These are phyloP conservation scores for Sporisorium reilianum DNA, from an alignment of 1,284 basidiomycete species.

Conservation along the genomic window DNA sequence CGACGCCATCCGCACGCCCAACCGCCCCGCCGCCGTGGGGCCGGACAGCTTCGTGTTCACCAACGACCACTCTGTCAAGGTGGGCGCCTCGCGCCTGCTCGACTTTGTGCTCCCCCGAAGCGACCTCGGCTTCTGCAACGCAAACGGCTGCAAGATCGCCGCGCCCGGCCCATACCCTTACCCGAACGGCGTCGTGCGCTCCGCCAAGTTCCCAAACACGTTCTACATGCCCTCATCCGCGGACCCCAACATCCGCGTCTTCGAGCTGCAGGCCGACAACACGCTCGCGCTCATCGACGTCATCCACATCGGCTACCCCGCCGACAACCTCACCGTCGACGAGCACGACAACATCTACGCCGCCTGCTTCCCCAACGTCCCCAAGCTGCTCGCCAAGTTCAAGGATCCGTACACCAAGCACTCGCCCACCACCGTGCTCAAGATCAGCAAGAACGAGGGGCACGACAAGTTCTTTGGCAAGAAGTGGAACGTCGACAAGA, in stretches of 20 bases:
- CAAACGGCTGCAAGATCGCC: conserved; percentile 58
- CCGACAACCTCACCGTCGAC: conserved; percentile 56
- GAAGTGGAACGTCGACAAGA: conserved; percentile 58
- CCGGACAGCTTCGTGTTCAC: conserved; percentile 61
- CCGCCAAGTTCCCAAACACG: conserved; percentile 25
- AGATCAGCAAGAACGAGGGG: conserved; percentile 50
- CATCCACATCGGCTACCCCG: conserved; percentile 49
- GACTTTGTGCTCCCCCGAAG: conserved; percentile 39
- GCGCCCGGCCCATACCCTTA: conserved; percentile 30
- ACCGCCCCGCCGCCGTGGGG: conserved; percentile 75
- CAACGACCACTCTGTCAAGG: conserved; percentile 59
- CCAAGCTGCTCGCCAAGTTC: conserved; percentile 42
- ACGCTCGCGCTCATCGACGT: conserved; percentile 44
- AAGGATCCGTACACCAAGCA: conserved; percentile 36
- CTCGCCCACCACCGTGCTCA: conserved; percentile 44
- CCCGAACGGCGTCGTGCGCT: conserved; percentile 52
- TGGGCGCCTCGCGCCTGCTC: conserved; percentile 27
- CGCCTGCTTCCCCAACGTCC: conserved; percentile 46
- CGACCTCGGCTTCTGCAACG: conserved; percentile 55
- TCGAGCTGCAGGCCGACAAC: conserved; percentile 58
- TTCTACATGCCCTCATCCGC: conserved; percentile 46
- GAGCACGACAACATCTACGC: conserved; percentile 51
- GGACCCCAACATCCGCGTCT: conserved; percentile 41
- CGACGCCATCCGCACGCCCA: conserved; percentile 76
- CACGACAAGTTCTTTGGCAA: conserved; percentile 56